phyloP scores from a whole-genome alignment of 2,329 filamentous ascomycete species.

The Elsinoe arachidis region DNA sequence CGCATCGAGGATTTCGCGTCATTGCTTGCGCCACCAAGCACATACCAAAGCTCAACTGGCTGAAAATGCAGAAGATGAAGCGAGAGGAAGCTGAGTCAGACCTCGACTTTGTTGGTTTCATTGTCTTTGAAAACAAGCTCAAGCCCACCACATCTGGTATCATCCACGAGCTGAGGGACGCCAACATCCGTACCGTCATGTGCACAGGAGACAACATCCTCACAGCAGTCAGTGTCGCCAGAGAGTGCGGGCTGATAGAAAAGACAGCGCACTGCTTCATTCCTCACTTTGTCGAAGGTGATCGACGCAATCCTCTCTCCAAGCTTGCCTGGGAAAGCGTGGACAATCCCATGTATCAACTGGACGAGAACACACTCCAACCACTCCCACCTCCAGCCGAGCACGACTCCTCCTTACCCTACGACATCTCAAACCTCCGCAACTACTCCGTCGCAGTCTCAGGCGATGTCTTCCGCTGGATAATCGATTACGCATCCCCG shows the following conservation, averaged over 20 bases:
- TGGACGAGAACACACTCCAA: constrained; percentile 73
- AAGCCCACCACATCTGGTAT: constrained; percentile 78
- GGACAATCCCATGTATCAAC: constrained; percentile 68
- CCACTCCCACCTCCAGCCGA: constrained; percentile 64
- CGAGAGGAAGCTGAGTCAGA: constrained; percentile 74
- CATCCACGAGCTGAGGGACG: constrained; percentile 69
- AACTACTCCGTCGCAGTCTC: constrained; percentile 86
- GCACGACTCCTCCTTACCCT: constrained; percentile 73
- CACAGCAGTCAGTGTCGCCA: constrained; percentile 89
- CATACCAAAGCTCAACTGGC: constrained; percentile 79
- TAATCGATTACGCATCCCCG: constrained; percentile 82
- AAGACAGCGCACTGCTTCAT: constrained; percentile 82
- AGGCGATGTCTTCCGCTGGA: constrained; percentile 94
- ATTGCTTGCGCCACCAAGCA: constrained; percentile 92
- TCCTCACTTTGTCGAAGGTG: constrained; percentile 75
- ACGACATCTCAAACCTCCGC: constrained; percentile 68
- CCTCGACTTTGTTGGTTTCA: constrained; percentile 87
- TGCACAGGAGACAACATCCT: constrained; percentile 97
- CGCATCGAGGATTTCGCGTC: constrained; percentile 89
- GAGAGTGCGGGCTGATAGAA: constrained; percentile 79
- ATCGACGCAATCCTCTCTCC: constrained; percentile 63
- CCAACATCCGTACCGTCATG: constrained; percentile 87
- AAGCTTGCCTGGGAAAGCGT: constrained; percentile 85
- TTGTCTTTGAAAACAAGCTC: constrained; percentile 97
- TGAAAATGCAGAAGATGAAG: constrained; percentile 90